Percentiles rank a stretch among this genome's conserved stretches.
These are phyloP conservation scores for Ensete ventricosum DNA, from an alignment of 176 grass and related monocot species.

Conservation along the genomic window DNA sequence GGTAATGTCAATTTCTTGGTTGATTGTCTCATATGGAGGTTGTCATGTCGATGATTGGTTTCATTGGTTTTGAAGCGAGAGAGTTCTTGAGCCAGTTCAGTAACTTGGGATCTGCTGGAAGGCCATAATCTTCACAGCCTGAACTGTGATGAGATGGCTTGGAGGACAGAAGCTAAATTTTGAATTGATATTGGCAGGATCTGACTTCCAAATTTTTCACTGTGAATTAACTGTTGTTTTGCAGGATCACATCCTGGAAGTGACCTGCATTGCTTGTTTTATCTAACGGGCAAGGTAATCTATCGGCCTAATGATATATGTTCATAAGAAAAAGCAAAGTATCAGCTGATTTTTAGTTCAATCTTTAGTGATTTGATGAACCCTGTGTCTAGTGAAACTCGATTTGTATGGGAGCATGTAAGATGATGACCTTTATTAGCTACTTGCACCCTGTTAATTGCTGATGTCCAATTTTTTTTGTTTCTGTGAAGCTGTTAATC, in stretches of 20 bases:
- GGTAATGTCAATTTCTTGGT: too few relatives aligned
- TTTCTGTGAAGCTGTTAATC: background rate
- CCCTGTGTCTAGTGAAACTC: background rate
- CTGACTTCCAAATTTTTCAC: background rate
- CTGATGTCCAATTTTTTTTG: background rate
- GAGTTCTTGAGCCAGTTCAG: too few relatives aligned
- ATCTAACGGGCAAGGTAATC: background rate
- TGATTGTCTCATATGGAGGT: too few relatives aligned
- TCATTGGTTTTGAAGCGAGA: too few relatives aligned
- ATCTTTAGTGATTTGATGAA: background rate
- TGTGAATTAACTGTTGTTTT: background rate
- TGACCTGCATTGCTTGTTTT: background rate
- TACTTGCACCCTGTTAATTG: background rate
- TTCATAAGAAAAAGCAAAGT: background rate
- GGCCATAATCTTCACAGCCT: too few relatives aligned
- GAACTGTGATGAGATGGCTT: too few relatives aligned
- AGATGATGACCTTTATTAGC: background rate
- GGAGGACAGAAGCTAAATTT: too few relatives aligned
- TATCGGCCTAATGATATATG: background rate
- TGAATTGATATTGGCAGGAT: background rate
- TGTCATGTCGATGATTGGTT: too few relatives aligned
- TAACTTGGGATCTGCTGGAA: too few relatives aligned
- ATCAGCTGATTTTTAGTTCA: background rate
- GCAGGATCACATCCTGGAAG: background rate
- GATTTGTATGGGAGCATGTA: background rate